Evolutionary conservation across 2,329 filamentous ascomycete species (phyloP).

Genomic region (Alternaria viburni): DNA sequence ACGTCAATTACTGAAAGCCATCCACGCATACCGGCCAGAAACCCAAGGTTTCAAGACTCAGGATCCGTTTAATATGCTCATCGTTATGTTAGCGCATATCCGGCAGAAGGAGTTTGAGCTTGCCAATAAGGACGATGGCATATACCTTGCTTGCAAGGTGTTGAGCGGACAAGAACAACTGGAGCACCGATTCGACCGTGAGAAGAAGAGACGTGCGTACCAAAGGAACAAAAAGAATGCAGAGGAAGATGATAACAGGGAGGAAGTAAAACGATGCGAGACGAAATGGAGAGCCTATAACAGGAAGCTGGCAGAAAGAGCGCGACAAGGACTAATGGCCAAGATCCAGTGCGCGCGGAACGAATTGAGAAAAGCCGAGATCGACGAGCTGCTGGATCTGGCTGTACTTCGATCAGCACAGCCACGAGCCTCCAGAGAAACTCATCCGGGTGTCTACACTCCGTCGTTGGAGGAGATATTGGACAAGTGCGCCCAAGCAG

Average conservation of each 20-base stretch:
- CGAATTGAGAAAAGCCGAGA: conserved; percentile 3
- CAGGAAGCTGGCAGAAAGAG: conserved; percentile 4
- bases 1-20: conserved; percentile 13
- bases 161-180: conserved; percentile 11
- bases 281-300: background rate
- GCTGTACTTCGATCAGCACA: conserved; percentile 22
- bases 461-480: background rate
- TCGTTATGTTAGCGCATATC: conserved; percentile 26
- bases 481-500: background rate
- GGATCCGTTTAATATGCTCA: conserved; percentile 17
- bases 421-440: conserved; percentile 5
- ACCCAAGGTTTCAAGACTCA: conserved; percentile 19
- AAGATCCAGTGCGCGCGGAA: conserved; percentile 13
- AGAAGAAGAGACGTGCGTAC: background rate
- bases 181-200: conserved; percentile 2
- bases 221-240: conserved; percentile 12
- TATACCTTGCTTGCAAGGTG: conserved; percentile 16
- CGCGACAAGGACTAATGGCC: background rate
- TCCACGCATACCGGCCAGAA: conserved; percentile 29
- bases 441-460: background rate
- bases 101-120: conserved; percentile 20
- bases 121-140: conserved; percentile 17
- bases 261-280: background rate
- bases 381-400: conserved; percentile 19
- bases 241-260: background rate